Percentiles rank a stretch among this genome's conserved stretches.
phyloP scores from a whole-genome alignment of 352 stramenopile genomes.

The Globisporangium solare region DNA sequence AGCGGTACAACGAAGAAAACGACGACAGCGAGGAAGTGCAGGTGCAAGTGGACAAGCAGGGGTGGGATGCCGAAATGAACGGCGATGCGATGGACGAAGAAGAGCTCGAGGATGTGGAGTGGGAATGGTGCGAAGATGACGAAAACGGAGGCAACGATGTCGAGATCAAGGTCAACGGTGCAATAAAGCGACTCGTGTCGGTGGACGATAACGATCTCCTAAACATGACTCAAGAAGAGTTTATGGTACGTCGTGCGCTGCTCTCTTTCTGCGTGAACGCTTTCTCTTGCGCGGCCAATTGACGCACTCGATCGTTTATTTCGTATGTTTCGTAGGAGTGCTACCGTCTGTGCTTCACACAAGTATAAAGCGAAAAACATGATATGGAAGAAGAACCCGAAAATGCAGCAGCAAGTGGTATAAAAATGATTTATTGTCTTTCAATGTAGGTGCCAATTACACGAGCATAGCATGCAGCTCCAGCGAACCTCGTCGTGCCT shows the following conservation, averaged over 20 bases:
- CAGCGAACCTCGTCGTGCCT: neutral
- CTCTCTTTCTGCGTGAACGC: neutral
- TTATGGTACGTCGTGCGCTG: constrained; percentile 51
- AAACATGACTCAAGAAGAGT: constrained; percentile 82
- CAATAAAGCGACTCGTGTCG: constrained; percentile 50
- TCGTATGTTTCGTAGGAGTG: constrained; percentile 41
- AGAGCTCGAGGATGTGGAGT: constrained; percentile 78
- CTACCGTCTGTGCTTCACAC: constrained; percentile 54
- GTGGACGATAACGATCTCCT: constrained; percentile 80
- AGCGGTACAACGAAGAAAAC: constrained; percentile 86
- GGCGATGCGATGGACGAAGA: constrained; percentile 64
- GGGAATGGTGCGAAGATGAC: constrained; percentile 79
- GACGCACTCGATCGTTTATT: neutral
- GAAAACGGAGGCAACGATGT: constrained; percentile 30
- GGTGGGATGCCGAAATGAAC: constrained; percentile 84
- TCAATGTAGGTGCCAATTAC: neutral
- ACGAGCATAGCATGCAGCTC: neutral
- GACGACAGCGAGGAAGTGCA: constrained; percentile 72
- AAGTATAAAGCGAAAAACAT: constrained; percentile 7
- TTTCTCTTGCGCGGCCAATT: neutral
- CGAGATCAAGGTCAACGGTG: constrained; percentile 68
- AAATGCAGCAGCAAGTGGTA: constrained; percentile 4
- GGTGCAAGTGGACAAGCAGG: constrained; percentile 75
- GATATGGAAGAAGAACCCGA: neutral
- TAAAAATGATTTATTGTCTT: constrained; percentile 8